phyloP scores from a whole-genome alignment of 2,329 filamentous ascomycete species.

The Thermomyces lanuginosus region DNA sequence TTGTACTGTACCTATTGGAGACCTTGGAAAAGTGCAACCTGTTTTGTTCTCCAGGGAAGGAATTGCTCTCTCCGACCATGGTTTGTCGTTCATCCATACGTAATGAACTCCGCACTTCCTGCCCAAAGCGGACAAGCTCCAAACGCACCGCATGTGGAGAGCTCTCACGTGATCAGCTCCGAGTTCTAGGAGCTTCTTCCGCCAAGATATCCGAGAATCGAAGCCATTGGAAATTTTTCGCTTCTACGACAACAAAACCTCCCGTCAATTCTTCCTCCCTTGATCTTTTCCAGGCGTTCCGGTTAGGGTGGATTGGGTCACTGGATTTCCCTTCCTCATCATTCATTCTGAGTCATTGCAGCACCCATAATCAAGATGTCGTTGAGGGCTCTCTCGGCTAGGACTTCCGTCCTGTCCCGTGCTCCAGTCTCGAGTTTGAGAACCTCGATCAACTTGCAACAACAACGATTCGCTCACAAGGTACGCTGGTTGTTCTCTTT shows the following conservation, averaged over 20 bases:
- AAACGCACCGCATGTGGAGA: not conserved
- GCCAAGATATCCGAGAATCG: constrained; percentile 28
- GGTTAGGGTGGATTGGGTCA: constrained; percentile 18
- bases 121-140: not conserved
- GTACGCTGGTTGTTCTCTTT: constrained; percentile 34
- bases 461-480: constrained; percentile 96
- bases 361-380: constrained; percentile 54
- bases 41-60: too few species aligned
- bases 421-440: constrained; percentile 48
- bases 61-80: too few species aligned
- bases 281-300: constrained; percentile 14
- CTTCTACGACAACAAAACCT: constrained; percentile 15
- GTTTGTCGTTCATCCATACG: too few species aligned
- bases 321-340: constrained; percentile 10
- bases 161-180: constrained; percentile 21
- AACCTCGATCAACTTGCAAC: constrained; percentile 55
- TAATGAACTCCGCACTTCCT: too few species aligned
- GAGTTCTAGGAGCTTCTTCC: constrained; percentile 26
- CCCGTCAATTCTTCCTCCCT: constrained; percentile 12
- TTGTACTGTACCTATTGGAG: too few species aligned
- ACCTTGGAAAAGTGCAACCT: too few species aligned
- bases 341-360: constrained; percentile 10
- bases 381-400: constrained; percentile 75
- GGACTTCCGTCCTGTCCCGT: constrained; percentile 61
- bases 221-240: constrained; percentile 25